phyloP scores from a whole-genome alignment of 2,329 filamentous ascomycete species.

The Exophiala mesophila region DNA sequence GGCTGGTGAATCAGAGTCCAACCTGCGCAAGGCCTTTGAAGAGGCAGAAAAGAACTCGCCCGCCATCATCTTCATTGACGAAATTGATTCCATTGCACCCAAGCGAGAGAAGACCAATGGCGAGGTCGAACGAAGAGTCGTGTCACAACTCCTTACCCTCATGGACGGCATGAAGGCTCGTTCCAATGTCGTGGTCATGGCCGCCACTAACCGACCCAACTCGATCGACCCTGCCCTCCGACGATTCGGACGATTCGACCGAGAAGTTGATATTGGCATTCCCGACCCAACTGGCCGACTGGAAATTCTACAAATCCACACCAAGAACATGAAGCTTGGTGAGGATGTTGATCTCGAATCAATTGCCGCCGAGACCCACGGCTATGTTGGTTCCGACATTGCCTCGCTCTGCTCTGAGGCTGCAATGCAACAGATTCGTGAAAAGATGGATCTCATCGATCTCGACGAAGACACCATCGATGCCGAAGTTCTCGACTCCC shows the following conservation, averaged over 20 bases:
- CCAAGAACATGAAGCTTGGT: slow-evolving; percentile 99
- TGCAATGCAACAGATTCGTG: slow-evolving; percentile 99
- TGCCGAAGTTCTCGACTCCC: slow-evolving; percentile 93
- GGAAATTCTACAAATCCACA: slow-evolving; percentile 98
- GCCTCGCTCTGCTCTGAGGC: slow-evolving; percentile 98
- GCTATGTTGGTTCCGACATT: slow-evolving; percentile 97
- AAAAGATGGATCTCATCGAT: slow-evolving; percentile 99
- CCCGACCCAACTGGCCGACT: slow-evolving; percentile 97
- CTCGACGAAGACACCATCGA: slow-evolving; percentile 98
- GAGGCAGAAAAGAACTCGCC: slow-evolving; percentile 99
- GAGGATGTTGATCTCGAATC: slow-evolving; percentile 96
- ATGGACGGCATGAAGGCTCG: slow-evolving; percentile 99
- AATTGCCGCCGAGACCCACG: slow-evolving; percentile 95
- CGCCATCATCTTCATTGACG: slow-evolving; percentile 98
- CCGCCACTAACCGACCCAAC: slow-evolving; percentile 96
- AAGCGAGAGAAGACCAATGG: slow-evolving; percentile 99
- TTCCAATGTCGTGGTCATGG: slow-evolving; percentile 98
- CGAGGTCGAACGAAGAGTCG: slow-evolving; percentile 96
- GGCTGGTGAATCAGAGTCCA: slow-evolving; percentile 98
- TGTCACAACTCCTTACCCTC: slow-evolving; percentile 91
- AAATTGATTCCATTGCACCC: slow-evolving; percentile 97
- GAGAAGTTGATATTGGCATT: slow-evolving; percentile 97
- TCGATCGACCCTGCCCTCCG: slow-evolving; percentile 96
- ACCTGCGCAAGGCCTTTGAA: slow-evolving; percentile 97
- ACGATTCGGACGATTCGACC: slow-evolving; percentile 97